A percentile compares a stretch with the other conserved stretches of the same genome.
These are phyloP conservation scores for Chaetoceros tenuissimus DNA, from an alignment of 108 stramenopile species.

Conservation along the genomic window DNA sequence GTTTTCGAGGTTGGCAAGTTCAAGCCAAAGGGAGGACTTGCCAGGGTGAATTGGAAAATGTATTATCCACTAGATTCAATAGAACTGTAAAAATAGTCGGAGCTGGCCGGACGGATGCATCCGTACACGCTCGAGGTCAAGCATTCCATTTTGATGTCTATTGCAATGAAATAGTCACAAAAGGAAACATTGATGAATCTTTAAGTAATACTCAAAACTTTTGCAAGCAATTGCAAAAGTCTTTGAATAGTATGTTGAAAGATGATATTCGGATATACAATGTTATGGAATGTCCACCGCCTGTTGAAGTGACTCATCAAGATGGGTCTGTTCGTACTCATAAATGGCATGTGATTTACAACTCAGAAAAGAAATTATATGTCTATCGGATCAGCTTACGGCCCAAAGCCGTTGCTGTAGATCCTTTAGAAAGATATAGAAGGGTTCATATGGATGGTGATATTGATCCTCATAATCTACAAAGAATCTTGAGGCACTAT, in stretches of 20 bases:
- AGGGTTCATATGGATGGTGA: conserved; percentile 42
- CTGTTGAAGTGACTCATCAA: background rate
- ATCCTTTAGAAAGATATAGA: conserved; percentile 55
- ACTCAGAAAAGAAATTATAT: conserved; percentile 54
- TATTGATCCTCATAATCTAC: conserved; percentile 26
- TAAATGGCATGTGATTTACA: conserved; percentile 62
- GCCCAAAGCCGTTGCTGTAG: conserved; percentile 23
- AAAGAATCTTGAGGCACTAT: conserved; percentile 35
- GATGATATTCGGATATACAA: conserved; percentile 52
- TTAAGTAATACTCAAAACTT: conserved; percentile 13
- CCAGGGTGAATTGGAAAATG: conserved; percentile 53
- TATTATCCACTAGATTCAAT: conserved; percentile 39
- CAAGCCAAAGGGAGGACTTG: conserved; percentile 8
- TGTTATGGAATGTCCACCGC: conserved; percentile 28
- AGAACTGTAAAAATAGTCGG: conserved; percentile 58
- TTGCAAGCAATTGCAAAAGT: conserved; percentile 24
- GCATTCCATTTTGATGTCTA: conserved; percentile 79
- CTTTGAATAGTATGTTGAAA: conserved; percentile 63
- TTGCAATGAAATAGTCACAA: conserved; percentile 13
- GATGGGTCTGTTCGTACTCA: background rate
- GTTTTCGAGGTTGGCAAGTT: conserved; percentile 47
- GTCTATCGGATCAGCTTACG: conserved; percentile 57
- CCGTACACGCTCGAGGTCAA: conserved; percentile 79
- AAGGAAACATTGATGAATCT: conserved; percentile 5
- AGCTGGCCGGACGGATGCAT: conserved; percentile 74